phyloP scores from a whole-genome alignment of 2,329 filamentous ascomycete species.

The Podosphaera xanthii region DNA sequence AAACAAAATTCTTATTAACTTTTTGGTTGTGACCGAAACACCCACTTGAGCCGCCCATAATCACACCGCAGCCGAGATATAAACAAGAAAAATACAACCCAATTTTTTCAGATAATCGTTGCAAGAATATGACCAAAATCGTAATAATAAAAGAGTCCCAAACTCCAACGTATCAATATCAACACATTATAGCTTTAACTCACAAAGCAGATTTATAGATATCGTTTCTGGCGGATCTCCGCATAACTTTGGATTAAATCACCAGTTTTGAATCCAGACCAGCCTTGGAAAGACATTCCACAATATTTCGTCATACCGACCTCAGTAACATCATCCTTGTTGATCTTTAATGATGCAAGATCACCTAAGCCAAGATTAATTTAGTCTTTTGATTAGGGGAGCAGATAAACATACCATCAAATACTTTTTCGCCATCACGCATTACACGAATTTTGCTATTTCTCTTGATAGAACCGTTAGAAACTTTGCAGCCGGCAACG shows the following conservation, averaged over 20 bases:
- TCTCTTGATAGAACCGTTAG: constrained; percentile 52
- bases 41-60: too few species aligned
- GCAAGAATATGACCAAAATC: too few species aligned
- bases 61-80: too few species aligned
- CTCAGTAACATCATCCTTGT: constrained; percentile 75
- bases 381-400: constrained; percentile 7
- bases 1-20: too few species aligned
- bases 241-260: constrained; percentile 81
- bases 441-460: constrained; percentile 47
- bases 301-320: constrained; percentile 90
- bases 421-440: constrained; percentile 46
- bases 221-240: constrained; percentile 43
- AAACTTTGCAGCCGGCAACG: constrained; percentile 71
- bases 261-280: constrained; percentile 54
- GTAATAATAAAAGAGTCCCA: too few species aligned
- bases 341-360: constrained; percentile 64
- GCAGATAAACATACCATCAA: constrained; percentile 44
- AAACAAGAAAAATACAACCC: too few species aligned
- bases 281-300: constrained; percentile 64
- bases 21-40: too few species aligned
- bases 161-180: too few species aligned
- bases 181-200: too few species aligned
- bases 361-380: constrained; percentile 29
- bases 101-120: too few species aligned
- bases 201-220: constrained; percentile 9